Evolutionary conservation across 2,329 filamentous ascomycete genomes (phyloP), one percentile per base, ranked within the genome.

Genomic region (Sclerotinia nivalis): DNA sequence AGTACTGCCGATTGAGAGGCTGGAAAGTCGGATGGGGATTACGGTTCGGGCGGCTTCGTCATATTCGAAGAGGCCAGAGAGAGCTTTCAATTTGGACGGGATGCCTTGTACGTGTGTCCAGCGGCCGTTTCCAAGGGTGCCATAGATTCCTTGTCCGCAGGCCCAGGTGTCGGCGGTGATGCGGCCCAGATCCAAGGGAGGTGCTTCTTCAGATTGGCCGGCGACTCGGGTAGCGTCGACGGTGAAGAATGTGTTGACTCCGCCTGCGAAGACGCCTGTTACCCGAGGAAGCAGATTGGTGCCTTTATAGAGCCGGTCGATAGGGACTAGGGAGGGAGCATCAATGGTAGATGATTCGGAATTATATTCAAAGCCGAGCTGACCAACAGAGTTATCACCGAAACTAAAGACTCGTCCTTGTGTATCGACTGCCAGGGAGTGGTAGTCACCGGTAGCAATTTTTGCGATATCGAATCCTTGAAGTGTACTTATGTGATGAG

Each of bases 331-430:
- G 4, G 89, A 87, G 0, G 96, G 93, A 0, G 85, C 85, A 73
- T 95, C 91, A 34, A 91, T 83, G 70, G 82, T 86, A 10, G 87
- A 84, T 22, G 87, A 83, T 40, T 90, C 86, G 0, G 86, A 79
- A 62, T 88, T 88, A 67, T 86, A 87, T 65, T 93, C 88, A 75
- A 95, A 89, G n/a, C 95, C 95, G 4, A 98, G 85, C 80, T 98
- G 96, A n/a, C 96, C 96, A 56, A 88, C 87, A 0, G 89, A 89
- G 81, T 98, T 98, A 80, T 98, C 94, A 50, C 96, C 96, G 81
- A 97, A 98, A 9, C 89, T 85, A 79, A 96, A 97, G 22, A 96
- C 86, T 22, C 89, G 87, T 22, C 95, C 95, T 66, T 90, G 84
- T 71, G 87, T 87, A 77, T 95, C 92, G 22, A 93, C 84, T 0